Conservation (phyloP, 805 yeast genomes). For the Starmerella roubikii region DNA sequence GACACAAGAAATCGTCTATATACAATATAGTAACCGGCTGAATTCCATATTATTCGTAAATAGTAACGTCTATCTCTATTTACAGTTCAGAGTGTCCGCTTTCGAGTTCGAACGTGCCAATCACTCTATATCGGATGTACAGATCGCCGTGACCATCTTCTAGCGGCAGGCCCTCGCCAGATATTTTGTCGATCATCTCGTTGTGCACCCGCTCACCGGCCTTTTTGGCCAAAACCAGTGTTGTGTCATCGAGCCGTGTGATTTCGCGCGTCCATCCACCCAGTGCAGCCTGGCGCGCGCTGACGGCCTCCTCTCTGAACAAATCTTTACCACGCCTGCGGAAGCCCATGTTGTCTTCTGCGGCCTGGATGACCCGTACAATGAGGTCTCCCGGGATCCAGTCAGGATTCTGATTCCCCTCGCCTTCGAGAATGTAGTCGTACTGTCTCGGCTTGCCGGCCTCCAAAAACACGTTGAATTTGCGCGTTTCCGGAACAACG, state of each 20-base stretch:
- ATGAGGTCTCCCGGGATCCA: slow-evolving; percentile 67
- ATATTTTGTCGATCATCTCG: slow-evolving; percentile 60
- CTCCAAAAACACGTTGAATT: slow-evolving; percentile 45
- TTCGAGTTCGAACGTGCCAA: slow-evolving; percentile 18
- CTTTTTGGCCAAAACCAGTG: slow-evolving; percentile 36
- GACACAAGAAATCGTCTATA: no score
- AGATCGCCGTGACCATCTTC: slow-evolving; percentile 40
- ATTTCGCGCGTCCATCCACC: slow-evolving; percentile 76
- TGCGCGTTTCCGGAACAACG: slow-evolving; percentile 41
- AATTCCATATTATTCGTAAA: no score
- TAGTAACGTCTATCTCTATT: no score
- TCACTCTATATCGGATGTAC: slow-evolving; percentile 33
- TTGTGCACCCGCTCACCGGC: slow-evolving; percentile 40
- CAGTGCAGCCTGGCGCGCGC: slow-evolving; percentile 51
- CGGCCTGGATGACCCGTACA: slow-evolving; percentile 46
- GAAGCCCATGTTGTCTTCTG: slow-evolving; percentile 55
- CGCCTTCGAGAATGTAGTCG: slow-evolving; percentile 49
- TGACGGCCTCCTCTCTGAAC: slow-evolving; percentile 68
- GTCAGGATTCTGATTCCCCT: slow-evolving; percentile 77
- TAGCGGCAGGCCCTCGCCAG: slow-evolving; percentile 79
- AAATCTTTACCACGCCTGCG: slow-evolving; percentile 63
- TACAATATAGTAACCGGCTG: no score
- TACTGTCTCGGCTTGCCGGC: slow-evolving; percentile 59
- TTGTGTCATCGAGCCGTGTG: slow-evolving; percentile 49
- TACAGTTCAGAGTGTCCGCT: no score